Conservation (phyloP, 805 yeast genomes). For the Ogataea wickerhamii region DNA sequence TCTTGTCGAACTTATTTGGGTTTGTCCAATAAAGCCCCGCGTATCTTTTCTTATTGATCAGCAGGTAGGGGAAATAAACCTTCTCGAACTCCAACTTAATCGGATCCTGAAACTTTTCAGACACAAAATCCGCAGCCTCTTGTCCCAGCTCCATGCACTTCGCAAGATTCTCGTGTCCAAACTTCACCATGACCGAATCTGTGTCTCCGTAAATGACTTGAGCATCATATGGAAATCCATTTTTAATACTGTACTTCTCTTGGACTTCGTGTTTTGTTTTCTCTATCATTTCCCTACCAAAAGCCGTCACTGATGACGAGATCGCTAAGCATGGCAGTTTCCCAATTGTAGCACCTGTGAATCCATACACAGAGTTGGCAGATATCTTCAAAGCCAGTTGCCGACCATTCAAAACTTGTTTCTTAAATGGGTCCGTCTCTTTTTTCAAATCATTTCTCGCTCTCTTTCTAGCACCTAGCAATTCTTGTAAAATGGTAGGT, state of each 20-base stretch:
- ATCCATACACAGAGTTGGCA: conserved; percentile 98
- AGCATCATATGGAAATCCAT: conserved; percentile 83
- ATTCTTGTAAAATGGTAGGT: conserved; percentile 87
- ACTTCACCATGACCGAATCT: conserved; percentile 98
- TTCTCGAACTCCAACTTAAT: conserved; percentile 95
- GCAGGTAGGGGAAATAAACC: conserved; percentile 88
- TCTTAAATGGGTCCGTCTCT: conserved; percentile 91
- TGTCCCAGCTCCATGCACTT: conserved; percentile 90
- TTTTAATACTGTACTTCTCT: conserved; percentile 68
- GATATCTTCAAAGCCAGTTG: conserved; percentile 94
- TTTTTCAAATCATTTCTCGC: conserved; percentile 88
- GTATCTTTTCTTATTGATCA: conserved; percentile 93
- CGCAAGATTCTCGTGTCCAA: conserved; percentile 75
- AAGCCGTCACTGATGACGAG: conserved; percentile 92
- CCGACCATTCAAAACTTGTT: conserved; percentile 93
- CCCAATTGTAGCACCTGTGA: conserved; percentile 98
- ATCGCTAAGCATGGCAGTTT: conserved; percentile 95
- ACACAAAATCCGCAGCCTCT: conserved; percentile 89
- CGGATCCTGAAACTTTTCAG: conserved; percentile 74
- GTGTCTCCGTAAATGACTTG: conserved; percentile 97
- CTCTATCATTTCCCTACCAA: conserved; percentile 97
- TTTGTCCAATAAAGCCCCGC: conserved; percentile 97
- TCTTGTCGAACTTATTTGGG: conserved; percentile 87
- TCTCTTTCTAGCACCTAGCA: conserved; percentile 85
- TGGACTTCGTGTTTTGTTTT: conserved; percentile 84